Percentiles rank a stretch among this genome's conserved stretches.
Evolutionary conservation across 257 asterid species (phyloP).

Genomic region (Coffea eugenioides): DNA sequence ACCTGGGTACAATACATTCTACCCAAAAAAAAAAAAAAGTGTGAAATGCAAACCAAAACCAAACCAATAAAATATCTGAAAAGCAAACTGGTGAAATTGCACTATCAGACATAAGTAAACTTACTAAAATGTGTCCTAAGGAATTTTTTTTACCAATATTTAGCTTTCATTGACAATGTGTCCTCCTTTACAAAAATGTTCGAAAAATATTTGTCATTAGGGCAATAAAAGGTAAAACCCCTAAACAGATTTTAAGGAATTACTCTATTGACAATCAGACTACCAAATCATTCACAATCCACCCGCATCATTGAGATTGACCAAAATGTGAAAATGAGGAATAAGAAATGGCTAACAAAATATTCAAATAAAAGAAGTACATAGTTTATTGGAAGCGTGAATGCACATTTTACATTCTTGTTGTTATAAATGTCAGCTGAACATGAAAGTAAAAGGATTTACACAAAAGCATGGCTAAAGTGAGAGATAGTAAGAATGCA

Average conservation of each 20-base stretch:
- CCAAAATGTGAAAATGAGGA: neutral
- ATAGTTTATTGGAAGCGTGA: slow-evolving; percentile 32
- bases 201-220: neutral
- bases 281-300: too few relatives aligned
- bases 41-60: neutral
- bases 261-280: neutral
- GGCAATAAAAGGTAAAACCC: neutral
- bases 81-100: neutral
- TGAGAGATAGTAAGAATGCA: slow-evolving; percentile 24
- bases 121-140: neutral
- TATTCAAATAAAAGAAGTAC: slow-evolving; percentile 17
- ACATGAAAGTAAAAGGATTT: slow-evolving; percentile 46
- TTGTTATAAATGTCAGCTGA: slow-evolving; percentile 31
- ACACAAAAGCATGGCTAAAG: slow-evolving; percentile 47
- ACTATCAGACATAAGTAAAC: neutral
- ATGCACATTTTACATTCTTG: slow-evolving; percentile 49
- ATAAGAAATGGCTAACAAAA: neutral
- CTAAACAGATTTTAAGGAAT: neutral
- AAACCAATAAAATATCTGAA: neutral
- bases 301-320: neutral
- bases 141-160: neutral
- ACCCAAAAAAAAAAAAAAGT: neutral
- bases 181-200: neutral
- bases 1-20: neutral
- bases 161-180: neutral